These are phyloP conservation scores for Cercophora scortea DNA, from an alignment of 495 filamentous ascomycete genomes.

Conservation along the genomic window DNA sequence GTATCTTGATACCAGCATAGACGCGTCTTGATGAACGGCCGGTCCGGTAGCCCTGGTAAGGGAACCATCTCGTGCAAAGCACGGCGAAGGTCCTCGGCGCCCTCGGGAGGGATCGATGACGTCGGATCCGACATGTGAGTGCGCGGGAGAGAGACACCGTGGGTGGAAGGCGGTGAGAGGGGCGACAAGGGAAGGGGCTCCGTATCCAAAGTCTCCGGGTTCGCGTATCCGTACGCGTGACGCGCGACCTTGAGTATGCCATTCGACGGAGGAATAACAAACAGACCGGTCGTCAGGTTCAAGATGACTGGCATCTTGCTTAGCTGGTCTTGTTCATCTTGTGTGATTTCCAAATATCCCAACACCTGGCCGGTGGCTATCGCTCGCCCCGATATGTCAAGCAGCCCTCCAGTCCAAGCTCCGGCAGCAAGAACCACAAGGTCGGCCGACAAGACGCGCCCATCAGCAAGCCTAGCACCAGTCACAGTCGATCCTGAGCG, in stretches of 20 bases:
- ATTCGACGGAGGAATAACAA: constrained; percentile 69
- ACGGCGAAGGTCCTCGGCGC: constrained; percentile 49
- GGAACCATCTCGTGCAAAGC: constrained; percentile 59
- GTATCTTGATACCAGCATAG: constrained; percentile 92
- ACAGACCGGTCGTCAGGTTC: constrained; percentile 73
- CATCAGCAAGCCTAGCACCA: constrained; percentile 50
- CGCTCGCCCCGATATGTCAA: constrained; percentile 71
- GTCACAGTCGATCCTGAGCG: constrained; percentile 27
- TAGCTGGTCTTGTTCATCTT: constrained; percentile 57
- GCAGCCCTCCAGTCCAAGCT: constrained; percentile 69
- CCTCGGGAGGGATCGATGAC: constrained; percentile 49
- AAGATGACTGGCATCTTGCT: constrained; percentile 64
- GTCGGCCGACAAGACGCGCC: constrained; percentile 51
- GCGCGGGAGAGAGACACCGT: neutral
- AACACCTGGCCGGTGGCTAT: constrained; percentile 75
- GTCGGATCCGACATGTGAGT: constrained; percentile 22
- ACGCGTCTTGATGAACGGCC: constrained; percentile 61
- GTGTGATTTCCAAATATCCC: constrained; percentile 63
- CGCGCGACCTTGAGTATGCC: constrained; percentile 72
- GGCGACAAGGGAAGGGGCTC: constrained; percentile 31
- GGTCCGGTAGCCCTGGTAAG: constrained; percentile 39
- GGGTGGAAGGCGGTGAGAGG: constrained; percentile 21
- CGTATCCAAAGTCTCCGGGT: constrained; percentile 45
- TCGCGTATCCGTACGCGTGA: constrained; percentile 76
- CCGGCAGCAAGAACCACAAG: constrained; percentile 76